Evolutionary conservation across 805 yeast genomes (phyloP).

Genomic region (Spencermartinsiella europaea): DNA sequence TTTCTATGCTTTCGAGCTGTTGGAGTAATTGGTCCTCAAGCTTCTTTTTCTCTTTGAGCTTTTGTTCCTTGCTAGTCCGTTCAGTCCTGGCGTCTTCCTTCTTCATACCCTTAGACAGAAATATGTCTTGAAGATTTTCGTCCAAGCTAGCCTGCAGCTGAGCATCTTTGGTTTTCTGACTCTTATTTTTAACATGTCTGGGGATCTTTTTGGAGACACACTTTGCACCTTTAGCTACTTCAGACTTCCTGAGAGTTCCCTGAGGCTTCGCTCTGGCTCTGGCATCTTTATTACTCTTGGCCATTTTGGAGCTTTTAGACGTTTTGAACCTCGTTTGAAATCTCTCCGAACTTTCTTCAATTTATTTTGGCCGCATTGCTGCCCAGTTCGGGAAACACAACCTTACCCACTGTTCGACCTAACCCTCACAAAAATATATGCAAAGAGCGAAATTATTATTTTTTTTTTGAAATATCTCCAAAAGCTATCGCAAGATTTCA

Average conservation of each 20-base stretch:
- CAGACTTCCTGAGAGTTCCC: too few relatives aligned
- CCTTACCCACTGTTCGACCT: too few relatives aligned
- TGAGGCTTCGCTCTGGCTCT: too few relatives aligned
- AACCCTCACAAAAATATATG: too few relatives aligned
- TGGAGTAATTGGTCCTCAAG: slow-evolving; percentile 8
- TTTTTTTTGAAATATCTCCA: too few relatives aligned
- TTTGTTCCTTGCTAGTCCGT: slow-evolving; percentile 4
- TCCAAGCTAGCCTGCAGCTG: slow-evolving; percentile 9
- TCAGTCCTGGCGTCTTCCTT: not conserved
- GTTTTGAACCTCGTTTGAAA: not conserved
- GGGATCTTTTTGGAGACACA: not conserved
- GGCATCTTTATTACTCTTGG: slow-evolving; percentile 1
- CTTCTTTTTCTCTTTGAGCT: slow-evolving; percentile 2
- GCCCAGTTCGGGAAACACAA: too few relatives aligned
- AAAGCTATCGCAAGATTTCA: too few relatives aligned
- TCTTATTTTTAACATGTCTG: not conserved
- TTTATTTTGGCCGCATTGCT: too few relatives aligned
- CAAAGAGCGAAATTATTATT: too few relatives aligned
- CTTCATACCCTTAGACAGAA: not conserved
- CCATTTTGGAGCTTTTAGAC: not conserved
- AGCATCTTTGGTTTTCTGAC: slow-evolving; percentile 8
- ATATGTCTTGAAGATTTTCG: slow-evolving; percentile 9
- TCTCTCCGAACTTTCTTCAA: too few relatives aligned
- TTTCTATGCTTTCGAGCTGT: slow-evolving; percentile 17
- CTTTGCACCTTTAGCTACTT: slow-evolving; percentile 1